Conservation (phyloP, 2,329 filamentous ascomycete species). For the Xylaria sp. region DNA sequence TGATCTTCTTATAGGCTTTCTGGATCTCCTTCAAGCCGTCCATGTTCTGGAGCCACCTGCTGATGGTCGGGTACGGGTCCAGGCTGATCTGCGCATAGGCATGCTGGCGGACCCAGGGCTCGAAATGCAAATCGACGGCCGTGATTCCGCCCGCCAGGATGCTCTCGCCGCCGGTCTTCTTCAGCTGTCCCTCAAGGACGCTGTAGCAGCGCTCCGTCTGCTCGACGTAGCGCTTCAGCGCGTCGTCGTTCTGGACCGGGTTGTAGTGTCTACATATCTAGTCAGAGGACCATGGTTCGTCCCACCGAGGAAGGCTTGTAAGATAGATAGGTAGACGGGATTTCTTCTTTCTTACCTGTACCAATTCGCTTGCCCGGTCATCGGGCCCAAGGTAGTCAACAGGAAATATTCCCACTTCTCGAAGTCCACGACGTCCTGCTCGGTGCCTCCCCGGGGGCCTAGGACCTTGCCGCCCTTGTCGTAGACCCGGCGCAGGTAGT, state of each 20-base stretch:
- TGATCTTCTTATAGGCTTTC: slow-evolving; percentile 43
- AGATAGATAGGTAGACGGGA: no score
- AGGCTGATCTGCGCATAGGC: slow-evolving; percentile 43
- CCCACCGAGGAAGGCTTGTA: no score
- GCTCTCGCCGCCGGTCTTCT: slow-evolving; percentile 41
- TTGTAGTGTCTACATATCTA: slow-evolving; percentile 38
- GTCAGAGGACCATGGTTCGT: neutral
- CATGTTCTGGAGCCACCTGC: slow-evolving; percentile 43
- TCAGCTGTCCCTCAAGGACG: slow-evolving; percentile 45
- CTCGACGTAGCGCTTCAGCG: slow-evolving; percentile 42
- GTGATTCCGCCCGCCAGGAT: slow-evolving; percentile 41
- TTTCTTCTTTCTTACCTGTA: slow-evolving; percentile 32
- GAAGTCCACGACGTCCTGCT: slow-evolving; percentile 46
- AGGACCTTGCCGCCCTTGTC: slow-evolving; percentile 42
- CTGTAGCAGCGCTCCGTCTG: slow-evolving; percentile 46
- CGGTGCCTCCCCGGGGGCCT: slow-evolving; percentile 37
- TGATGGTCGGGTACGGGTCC: slow-evolving; percentile 43
- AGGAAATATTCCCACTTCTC: slow-evolving; percentile 51
- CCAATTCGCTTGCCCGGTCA: slow-evolving; percentile 46
- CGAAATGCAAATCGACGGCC: slow-evolving; percentile 46
- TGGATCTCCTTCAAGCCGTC: slow-evolving; percentile 41
- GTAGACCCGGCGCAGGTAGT: slow-evolving; percentile 44
- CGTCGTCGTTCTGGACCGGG: slow-evolving; percentile 44
- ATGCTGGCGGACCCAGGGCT: slow-evolving; percentile 45
- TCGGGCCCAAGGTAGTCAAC: slow-evolving; percentile 44